Percentiles rank a stretch among this genome's conserved stretches.
phyloP scores from a whole-genome alignment of 2,329 filamentous ascomycete species.

The Ceratocystis ficicola region DNA sequence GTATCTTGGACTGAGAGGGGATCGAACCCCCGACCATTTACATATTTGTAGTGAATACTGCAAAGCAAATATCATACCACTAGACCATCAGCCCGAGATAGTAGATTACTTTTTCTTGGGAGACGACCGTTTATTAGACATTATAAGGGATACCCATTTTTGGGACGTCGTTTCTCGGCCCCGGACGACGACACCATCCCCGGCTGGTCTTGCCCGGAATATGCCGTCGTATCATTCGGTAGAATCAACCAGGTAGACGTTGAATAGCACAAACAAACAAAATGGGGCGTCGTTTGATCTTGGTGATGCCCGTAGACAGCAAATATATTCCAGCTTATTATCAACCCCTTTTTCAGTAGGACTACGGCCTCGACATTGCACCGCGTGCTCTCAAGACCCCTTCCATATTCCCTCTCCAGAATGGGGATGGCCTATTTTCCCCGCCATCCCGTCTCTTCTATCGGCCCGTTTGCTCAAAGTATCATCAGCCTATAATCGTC shows the following conservation, averaged over 20 bases:
- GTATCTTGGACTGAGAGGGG: slow-evolving; percentile 22
- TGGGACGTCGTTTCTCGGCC: too few relatives aligned
- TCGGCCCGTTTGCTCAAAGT: slow-evolving; percentile 11
- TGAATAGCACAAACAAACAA: too few relatives aligned
- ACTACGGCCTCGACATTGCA: not conserved
- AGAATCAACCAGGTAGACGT: too few relatives aligned
- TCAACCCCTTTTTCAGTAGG: too few relatives aligned
- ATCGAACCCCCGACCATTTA: slow-evolving; percentile 23
- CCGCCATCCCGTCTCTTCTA: not conserved
- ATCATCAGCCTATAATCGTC: not conserved
- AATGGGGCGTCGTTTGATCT: too few relatives aligned
- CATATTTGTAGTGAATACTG: slow-evolving; percentile 23
- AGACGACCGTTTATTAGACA: not conserved
- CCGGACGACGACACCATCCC: too few relatives aligned
- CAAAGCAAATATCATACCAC: slow-evolving; percentile 24
- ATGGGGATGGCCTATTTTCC: not conserved
- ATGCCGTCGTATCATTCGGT: too few relatives aligned
- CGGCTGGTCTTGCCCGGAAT: too few relatives aligned
- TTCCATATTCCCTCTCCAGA: not conserved
- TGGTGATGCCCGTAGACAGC: too few relatives aligned
- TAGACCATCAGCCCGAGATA: slow-evolving; percentile 22
- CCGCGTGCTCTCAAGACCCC: not conserved
- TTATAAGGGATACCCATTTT: not conserved
- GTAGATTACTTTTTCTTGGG: not conserved
- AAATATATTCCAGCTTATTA: too few relatives aligned